A percentile compares a stretch with the other conserved stretches of the same genome.
These are phyloP conservation scores for Nephelium lappaceum DNA, from an alignment of 345 rosid genomes.

Conservation along the genomic window DNA sequence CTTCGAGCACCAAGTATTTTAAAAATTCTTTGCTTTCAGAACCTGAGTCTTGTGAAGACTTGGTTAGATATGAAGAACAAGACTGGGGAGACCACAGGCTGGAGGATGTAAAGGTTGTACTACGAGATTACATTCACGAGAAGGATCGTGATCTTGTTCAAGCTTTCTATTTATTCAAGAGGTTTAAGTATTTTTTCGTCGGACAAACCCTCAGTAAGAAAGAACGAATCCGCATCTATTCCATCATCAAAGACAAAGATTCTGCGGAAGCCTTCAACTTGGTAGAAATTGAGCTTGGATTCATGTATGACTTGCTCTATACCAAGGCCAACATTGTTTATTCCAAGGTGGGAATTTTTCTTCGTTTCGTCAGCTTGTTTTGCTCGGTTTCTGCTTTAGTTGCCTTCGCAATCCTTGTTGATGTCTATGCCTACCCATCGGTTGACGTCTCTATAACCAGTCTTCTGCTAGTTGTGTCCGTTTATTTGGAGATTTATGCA, in stretches of 20 bases:
- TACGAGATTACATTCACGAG: no score
- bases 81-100: no score
- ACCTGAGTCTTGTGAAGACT: no score
- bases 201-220: no score
- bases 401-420: neutral
- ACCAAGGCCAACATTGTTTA: constrained; percentile 36
- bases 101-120: no score
- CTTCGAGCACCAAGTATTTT: constrained; percentile 14
- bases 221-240: no score
- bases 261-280: constrained; percentile 30
- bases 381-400: neutral
- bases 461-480: constrained; percentile 7
- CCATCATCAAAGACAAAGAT: no score
- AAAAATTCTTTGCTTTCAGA: constrained; percentile 5
- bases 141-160: no score
- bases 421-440: neutral
- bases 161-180: no score
- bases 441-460: neutral
- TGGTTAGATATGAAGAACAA: no score
- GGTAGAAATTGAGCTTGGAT: constrained; percentile 39
- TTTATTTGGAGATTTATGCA: neutral
- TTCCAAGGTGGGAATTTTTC: constrained; percentile 13
- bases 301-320: constrained; percentile 42
- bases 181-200: no score
- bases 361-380: constrained; percentile 11